Conservation (phyloP, 2,329 filamentous ascomycete genomes). For the Lecanicillium sp. region DNA sequence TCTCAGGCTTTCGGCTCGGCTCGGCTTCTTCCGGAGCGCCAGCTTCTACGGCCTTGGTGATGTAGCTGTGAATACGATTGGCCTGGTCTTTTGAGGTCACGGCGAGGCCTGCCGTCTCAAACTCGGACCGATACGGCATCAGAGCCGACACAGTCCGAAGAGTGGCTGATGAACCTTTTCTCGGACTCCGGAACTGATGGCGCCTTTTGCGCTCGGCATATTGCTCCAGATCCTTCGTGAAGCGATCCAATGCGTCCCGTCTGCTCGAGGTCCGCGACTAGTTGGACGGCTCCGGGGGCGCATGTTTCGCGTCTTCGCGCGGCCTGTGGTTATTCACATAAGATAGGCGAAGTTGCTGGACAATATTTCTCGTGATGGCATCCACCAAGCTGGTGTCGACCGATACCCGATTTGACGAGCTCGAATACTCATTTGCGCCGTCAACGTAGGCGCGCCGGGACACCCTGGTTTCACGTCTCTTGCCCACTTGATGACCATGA, state of each 20-base stretch:
- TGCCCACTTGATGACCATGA: background rate
- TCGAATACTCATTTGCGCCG: conserved; percentile 9
- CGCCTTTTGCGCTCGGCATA: conserved; percentile 21
- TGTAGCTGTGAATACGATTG: conserved; percentile 23
- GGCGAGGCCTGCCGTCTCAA: conserved; percentile 48
- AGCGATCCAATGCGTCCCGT: conserved; percentile 33
- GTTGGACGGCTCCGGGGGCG: conserved; percentile 2
- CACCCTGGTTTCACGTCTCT: background rate
- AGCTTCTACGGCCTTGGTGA: conserved; percentile 14
- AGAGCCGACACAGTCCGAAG: conserved; percentile 47
- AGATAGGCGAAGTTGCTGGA: conserved; percentile 39
- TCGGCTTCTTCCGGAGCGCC: conserved; percentile 11
- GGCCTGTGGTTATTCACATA: conserved; percentile 21
- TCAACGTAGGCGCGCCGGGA: background rate
- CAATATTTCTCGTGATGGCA: conserved; percentile 39
- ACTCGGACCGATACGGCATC: conserved; percentile 48
- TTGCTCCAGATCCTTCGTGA: conserved; percentile 25
- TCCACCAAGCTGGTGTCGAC: conserved; percentile 37
- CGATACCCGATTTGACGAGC: conserved; percentile 25
- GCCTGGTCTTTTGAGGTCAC: conserved; percentile 46
- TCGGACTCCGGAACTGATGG: background rate
- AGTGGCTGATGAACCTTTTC: conserved; percentile 34
- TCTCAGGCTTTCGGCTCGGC: background rate
- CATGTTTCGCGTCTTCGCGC: background rate
- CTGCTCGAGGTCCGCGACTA: conserved; percentile 39